phyloP scores from a whole-genome alignment of 208 protist species.

The Herpetomonas samuelpessoai region DNA sequence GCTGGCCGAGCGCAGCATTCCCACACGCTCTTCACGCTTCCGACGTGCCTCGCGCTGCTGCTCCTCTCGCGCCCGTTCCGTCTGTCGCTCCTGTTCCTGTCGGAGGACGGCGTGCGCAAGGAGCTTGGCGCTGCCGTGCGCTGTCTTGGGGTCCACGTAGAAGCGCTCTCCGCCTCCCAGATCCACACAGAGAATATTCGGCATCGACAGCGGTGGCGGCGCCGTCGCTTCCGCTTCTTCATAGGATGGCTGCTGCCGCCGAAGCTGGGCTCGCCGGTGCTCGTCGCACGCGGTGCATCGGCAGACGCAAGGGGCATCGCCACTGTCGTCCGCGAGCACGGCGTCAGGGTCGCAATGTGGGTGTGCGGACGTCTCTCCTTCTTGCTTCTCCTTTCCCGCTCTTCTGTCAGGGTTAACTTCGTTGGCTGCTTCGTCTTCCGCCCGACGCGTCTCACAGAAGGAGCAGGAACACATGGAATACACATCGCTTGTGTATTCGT shows the following conservation, averaged over 20 bases:
- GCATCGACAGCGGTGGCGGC: neutral
- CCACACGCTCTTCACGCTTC: neutral
- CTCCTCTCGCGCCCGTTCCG: neutral
- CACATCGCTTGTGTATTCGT: neutral
- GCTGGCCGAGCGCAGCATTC: no score
- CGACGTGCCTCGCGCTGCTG: no score
- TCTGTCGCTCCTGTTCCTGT: conserved; percentile 3
- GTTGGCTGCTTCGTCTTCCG: no score
- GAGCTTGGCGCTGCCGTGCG: conserved; percentile 7
- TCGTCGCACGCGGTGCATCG: no score
- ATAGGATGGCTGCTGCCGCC: neutral
- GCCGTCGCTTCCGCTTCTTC: no score
- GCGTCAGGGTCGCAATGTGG: no score
- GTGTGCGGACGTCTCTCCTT: no score
- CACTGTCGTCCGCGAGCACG: no score
- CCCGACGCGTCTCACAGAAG: neutral
- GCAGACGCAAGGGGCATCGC: no score
- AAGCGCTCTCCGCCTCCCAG: conserved; percentile 3
- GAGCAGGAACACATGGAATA: neutral
- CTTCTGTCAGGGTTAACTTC: no score
- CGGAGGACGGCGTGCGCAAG: conserved; percentile 9
- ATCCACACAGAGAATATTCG: conserved; percentile 9
- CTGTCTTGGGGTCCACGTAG: conserved; percentile 15
- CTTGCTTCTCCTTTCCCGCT: no score
- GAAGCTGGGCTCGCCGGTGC: no score